Conservation (phyloP, 1,139 yeast species). For the Debaryomyces robertsiae region DNA sequence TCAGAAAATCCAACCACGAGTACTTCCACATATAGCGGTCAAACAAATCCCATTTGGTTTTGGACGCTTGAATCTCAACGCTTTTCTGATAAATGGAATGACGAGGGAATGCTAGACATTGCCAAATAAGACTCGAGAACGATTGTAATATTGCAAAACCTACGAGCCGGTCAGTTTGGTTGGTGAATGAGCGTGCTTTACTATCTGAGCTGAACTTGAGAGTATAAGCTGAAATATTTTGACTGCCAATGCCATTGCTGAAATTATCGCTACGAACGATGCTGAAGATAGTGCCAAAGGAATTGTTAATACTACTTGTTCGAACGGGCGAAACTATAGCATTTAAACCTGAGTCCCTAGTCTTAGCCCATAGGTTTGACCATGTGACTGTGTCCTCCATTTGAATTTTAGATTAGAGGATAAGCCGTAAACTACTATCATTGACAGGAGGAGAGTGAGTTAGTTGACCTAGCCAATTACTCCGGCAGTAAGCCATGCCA, state of each 20-base stretch:
- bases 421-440: constrained; percentile 61
- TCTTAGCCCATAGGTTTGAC: constrained; percentile 54
- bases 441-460: constrained; percentile 62
- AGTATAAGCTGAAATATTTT: constrained; percentile 29
- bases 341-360: constrained; percentile 55
- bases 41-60: constrained; percentile 69
- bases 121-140: constrained; percentile 70
- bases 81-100: constrained; percentile 74
- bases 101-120: constrained; percentile 75
- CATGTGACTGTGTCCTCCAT: constrained; percentile 39
- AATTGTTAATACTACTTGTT: constrained; percentile 59
- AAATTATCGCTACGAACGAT: constrained; percentile 55
- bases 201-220: constrained; percentile 54
- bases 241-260: constrained; percentile 59
- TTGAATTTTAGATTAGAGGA: constrained; percentile 48
- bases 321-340: constrained; percentile 52
- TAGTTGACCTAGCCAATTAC: constrained; percentile 50
- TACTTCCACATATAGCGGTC: constrained; percentile 64
- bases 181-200: constrained; percentile 59
- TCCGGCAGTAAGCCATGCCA: constrained; percentile 66
- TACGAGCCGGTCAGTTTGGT: constrained; percentile 67
- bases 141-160: constrained; percentile 64
- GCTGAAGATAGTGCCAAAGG: constrained; percentile 54
- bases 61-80: constrained; percentile 61
- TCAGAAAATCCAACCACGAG: constrained; percentile 64